Base-by-base conservation (phyloP, 805 yeast genomes). In the Candida stauntonica region DNA sequence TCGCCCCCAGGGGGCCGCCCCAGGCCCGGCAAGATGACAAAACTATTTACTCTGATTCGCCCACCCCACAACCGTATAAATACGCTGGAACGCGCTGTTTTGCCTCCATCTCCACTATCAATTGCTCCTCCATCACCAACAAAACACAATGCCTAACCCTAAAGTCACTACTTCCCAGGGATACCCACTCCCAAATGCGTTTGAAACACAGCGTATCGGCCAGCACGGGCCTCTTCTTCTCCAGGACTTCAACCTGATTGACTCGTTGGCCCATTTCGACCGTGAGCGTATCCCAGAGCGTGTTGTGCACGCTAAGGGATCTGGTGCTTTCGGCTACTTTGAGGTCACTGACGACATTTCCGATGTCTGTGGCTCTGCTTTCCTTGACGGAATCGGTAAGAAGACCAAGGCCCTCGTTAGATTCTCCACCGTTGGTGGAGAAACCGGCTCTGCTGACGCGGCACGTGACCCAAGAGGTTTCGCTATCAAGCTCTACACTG, bases 251-350 rank as follows among this genome's bases (percentile, higher is more conserved):
- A 79, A 79, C 58, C 66, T 86, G 63, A 72, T 86, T 52, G 95
- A 86, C 55, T 73, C 86, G 3, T 63, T 86, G 41, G 89, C 95
- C 16, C 95, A 86, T 62, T 86, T 86, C 54, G 94, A 85, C 65
- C 73, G 95, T 51, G 96, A 86, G 64, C 71, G 95, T 63, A 82
- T 86, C 48, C 95, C 95, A 11, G 95, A 87, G 67, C 73, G 96
- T 64, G 95, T 86, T 41, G 95, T 87, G 26, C 96, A 86, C 58
- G 96, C 96, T 38, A 86, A 86, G 61, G 96, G 95, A 51, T 83
- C 89, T 12, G 96, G 96, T 57, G 95, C 95, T 8, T 85, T 71
- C 59, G 95, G 95, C 49, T 74, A 71, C 49, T 87, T 87, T 59
- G 94, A 84, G 62, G 89, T 82, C 36, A 86, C 95, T 11, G 91